phyloP scores from a whole-genome alignment of 2,329 filamentous ascomycete genomes.

The Aspergillus pseudoglaucus region DNA sequence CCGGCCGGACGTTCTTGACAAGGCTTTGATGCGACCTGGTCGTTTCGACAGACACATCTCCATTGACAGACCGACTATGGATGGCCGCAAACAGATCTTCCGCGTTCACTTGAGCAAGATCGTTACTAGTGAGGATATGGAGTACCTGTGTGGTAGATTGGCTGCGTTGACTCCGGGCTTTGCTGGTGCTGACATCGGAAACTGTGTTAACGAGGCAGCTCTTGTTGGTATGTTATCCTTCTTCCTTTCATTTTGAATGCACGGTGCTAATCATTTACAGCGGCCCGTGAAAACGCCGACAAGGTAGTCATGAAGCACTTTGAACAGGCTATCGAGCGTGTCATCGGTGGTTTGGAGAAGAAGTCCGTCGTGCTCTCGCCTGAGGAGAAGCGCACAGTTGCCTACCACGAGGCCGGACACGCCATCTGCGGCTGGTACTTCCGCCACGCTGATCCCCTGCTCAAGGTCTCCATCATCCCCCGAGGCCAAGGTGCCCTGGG shows the following conservation, averaged over 20 bases:
- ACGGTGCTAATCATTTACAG: conserved; percentile 48
- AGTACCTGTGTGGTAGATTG: conserved; percentile 79
- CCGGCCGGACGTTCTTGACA: conserved; percentile 86
- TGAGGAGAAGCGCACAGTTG: conserved; percentile 89
- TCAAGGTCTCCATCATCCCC: conserved; percentile 98
- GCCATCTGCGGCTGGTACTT: conserved; percentile 99
- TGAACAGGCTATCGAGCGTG: conserved; percentile 94
- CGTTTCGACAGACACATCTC: conserved; percentile 95
- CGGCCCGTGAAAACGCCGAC: conserved; percentile 73
- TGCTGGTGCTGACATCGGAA: conserved; percentile 95
- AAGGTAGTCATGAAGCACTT: conserved; percentile 85
- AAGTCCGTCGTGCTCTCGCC: conserved; percentile 91
- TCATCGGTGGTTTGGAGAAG: conserved; percentile 93
- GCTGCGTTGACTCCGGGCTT: conserved; percentile 93
- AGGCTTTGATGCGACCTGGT: conserved; percentile 91
- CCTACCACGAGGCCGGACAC: conserved; percentile 96
- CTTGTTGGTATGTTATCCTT: conserved; percentile 69
- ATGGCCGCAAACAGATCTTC: conserved; percentile 93
- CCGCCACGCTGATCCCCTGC: conserved; percentile 87
- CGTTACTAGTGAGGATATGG: conserved; percentile 82
- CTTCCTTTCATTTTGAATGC: not conserved
- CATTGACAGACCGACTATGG: conserved; percentile 94
- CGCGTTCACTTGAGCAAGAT: conserved; percentile 91
- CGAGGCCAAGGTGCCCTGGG: conserved; percentile 88
- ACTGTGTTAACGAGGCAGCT: conserved; percentile 96